Evolutionary conservation across 2,329 filamentous ascomycete genomes (phyloP).

Genomic region (Xylaria sp.): DNA sequence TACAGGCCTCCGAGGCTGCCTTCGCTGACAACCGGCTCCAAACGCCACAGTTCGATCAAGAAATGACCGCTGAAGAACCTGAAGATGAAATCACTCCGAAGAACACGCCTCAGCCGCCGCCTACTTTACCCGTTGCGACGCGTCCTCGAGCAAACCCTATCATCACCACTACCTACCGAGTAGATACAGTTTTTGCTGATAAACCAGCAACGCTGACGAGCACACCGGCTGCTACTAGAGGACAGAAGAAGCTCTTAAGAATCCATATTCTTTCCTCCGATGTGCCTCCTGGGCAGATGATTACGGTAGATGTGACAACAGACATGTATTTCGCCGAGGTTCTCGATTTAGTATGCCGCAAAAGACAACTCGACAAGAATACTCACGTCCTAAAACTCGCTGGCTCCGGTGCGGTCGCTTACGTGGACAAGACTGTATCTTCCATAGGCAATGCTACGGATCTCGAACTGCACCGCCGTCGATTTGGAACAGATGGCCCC

Average conservation of each 20-base stretch:
- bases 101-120: slow-evolving; percentile 60
- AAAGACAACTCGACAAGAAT: slow-evolving; percentile 81
- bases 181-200: slow-evolving; percentile 66
- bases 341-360: slow-evolving; percentile 80
- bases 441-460: slow-evolving; percentile 80
- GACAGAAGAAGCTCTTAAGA: slow-evolving; percentile 75
- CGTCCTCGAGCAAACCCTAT: slow-evolving; percentile 67
- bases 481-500: slow-evolving; percentile 79
- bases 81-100: slow-evolving; percentile 58
- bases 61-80: slow-evolving; percentile 51
- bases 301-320: slow-evolving; percentile 80
- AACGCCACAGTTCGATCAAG: slow-evolving; percentile 74
- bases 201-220: slow-evolving; percentile 62
- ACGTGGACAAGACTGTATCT: slow-evolving; percentile 80
- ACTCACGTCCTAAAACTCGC: slow-evolving; percentile 83
- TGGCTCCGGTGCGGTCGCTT: slow-evolving; percentile 77
- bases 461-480: slow-evolving; percentile 78
- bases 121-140: slow-evolving; percentile 47
- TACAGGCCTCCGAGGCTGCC: slow-evolving; percentile 75
- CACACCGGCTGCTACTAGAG: slow-evolving; percentile 61
- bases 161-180: slow-evolving; percentile 68
- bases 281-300: slow-evolving; percentile 76
- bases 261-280: slow-evolving; percentile 79
- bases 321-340: slow-evolving; percentile 87
- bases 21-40: slow-evolving; percentile 74